These are phyloP conservation scores for Mortierella claussenii DNA, from an alignment of 192 early-diverging fungal genomes.

Conservation along the genomic window DNA sequence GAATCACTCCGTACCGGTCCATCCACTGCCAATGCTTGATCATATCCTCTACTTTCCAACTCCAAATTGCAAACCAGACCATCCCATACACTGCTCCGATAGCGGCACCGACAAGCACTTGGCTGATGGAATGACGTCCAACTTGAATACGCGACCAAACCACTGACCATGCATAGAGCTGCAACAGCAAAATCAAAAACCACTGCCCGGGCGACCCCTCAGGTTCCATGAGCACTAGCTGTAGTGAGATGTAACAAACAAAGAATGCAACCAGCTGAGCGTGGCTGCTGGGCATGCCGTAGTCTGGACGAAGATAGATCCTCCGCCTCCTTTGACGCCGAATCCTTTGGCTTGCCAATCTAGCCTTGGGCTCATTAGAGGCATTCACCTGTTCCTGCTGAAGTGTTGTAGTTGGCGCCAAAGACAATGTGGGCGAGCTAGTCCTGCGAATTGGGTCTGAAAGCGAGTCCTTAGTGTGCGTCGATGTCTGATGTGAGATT, in stretches of 20 bases:
- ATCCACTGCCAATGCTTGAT: constrained; percentile 55
- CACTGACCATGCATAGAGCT: constrained; percentile 49
- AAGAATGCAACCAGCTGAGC: constrained; percentile 77
- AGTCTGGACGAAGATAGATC: constrained; percentile 54
- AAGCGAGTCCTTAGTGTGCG: background rate
- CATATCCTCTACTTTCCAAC: constrained; percentile 51
- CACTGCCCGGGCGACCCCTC: constrained; percentile 45
- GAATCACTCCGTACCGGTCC: constrained; percentile 51
- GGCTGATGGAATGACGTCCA: constrained; percentile 45
- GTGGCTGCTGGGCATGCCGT: constrained; percentile 82
- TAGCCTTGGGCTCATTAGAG: constrained; percentile 25
- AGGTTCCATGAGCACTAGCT: constrained; percentile 50
- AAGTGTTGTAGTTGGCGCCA: constrained; percentile 36
- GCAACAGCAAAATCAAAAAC: constrained; percentile 47
- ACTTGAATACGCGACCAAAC: constrained; percentile 57
- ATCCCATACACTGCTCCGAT: constrained; percentile 45
- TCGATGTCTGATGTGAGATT: background rate
- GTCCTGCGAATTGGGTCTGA: constrained; percentile 10
- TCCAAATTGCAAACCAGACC: constrained; percentile 52
- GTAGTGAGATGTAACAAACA: constrained; percentile 59
- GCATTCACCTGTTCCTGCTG: constrained; percentile 42
- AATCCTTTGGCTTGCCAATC: constrained; percentile 18
- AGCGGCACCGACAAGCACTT: constrained; percentile 50
- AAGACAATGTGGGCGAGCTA: constrained; percentile 21
- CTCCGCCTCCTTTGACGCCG: constrained; percentile 41